Base-by-base conservation (phyloP, 2,329 filamentous ascomycete genomes). In the Monosporascus ibericus region DNA sequence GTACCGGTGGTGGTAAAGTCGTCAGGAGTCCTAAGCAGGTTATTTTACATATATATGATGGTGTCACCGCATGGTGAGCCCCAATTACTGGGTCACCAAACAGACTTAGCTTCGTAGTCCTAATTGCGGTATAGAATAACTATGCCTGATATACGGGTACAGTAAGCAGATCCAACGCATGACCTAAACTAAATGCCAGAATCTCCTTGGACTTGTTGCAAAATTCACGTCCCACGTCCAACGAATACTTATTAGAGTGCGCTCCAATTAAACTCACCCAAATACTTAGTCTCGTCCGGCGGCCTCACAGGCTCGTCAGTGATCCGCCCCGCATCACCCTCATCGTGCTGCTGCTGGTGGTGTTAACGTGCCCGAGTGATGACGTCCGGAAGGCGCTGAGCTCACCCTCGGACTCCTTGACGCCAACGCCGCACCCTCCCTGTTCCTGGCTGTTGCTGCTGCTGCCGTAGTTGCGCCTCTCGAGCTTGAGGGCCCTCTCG, bases 401-500 rank as follows among this genome's bases (percentile, higher is more conserved):
- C 14, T 60, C 57, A 30, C 60, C 61, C 2, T 50, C 44, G 2
- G 59, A 52, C 38, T 59, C 58, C 27, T 62, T 60, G n/a, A 47
- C 49, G 15, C 36, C 36, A 34, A 36, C 42, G 11, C 18, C n/a
- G 2, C 27, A 9, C 27, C 27, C 46, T 15, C 46, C 25, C 15
- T 52, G 48, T 6, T 47, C 50, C 1, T 50, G 49, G 48, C 7
- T 34, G 11, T 5, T 39, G 14, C 37, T n/a, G 38, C 20, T 17
- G 17, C 36, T 5, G n/a, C 6, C 48, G 30, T 18, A 22, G 30
- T 37, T 44, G 22, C 58, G 24, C 47, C 56, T 55, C 48, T 63
- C 59, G 11, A 68, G 48, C 49, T 66, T 60, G 3, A 65, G 25
- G 7, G 56, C 55, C 25, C 57, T 52, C 48, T 66, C 64, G 15